These are phyloP conservation scores for Friedmanniomyces simplex DNA, from an alignment of 495 filamentous ascomycete species.

Conservation along the genomic window DNA sequence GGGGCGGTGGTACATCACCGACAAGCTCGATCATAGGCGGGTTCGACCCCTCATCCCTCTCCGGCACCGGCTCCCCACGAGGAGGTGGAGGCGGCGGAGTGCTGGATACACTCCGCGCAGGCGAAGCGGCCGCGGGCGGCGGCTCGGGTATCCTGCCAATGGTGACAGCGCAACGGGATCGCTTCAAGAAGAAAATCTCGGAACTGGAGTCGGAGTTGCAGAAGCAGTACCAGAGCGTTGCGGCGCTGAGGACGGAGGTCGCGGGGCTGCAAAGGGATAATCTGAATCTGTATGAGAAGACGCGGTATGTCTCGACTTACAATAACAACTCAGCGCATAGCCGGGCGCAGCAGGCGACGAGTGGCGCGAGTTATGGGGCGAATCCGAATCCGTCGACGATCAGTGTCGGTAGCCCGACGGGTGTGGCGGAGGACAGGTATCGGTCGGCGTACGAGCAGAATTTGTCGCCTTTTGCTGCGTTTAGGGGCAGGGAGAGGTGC, in stretches of 20 bases:
- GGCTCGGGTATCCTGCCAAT: conserved; percentile 91
- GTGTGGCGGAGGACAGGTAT: conserved; percentile 62
- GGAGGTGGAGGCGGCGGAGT: background rate
- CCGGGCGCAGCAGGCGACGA: background rate
- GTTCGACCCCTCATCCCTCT: conserved; percentile 54
- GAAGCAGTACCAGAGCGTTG: conserved; percentile 68
- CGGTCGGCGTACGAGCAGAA: conserved; percentile 88
- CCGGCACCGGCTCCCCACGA: conserved; percentile 25
- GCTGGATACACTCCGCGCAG: conserved; percentile 49
- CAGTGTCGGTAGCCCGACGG: conserved; percentile 33
- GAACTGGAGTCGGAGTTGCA: conserved; percentile 88
- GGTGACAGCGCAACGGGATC: conserved; percentile 94
- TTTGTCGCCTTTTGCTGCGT: conserved; percentile 90
- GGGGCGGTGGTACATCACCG: conserved; percentile 60
- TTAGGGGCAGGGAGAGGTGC: conserved; percentile 69
- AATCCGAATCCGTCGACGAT: conserved; percentile 67
- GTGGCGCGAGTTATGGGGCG: conserved; percentile 55
- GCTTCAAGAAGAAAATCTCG: conserved; percentile 91
- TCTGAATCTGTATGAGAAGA: conserved; percentile 94
- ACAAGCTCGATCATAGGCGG: conserved; percentile 97
- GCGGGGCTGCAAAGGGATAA: conserved; percentile 93
- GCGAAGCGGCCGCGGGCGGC: conserved; percentile 61
- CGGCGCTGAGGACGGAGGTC: conserved; percentile 81
- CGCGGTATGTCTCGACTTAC: conserved; percentile 89
- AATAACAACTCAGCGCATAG: conserved; percentile 39